Percentiles rank a stretch among this genome's conserved stretches.
Evolutionary conservation across 768 basidiomycete genomes (phyloP).

Genomic region (Pholiota conissans): DNA sequence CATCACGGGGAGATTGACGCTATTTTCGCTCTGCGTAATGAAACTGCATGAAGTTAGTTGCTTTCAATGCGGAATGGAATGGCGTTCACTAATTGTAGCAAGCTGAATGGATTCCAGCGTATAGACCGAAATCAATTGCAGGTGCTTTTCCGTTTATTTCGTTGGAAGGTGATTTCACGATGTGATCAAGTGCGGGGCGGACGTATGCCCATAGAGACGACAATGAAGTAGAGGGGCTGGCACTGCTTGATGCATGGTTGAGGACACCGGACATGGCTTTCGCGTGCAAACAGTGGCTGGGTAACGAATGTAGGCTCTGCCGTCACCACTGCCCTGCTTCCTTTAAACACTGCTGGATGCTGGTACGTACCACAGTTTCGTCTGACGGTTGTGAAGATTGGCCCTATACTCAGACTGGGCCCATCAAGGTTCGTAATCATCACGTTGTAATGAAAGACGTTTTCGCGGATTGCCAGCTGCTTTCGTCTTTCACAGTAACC

Average conservation of each 20-base stretch:
- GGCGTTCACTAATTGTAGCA: slow-evolving; percentile 73
- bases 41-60: slow-evolving; percentile 36
- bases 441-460: too few relatives aligned
- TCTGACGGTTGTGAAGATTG: too few relatives aligned
- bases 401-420: too few relatives aligned
- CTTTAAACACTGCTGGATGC: too few relatives aligned
- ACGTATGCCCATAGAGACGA: slow-evolving; percentile 75
- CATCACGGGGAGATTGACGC: slow-evolving; percentile 8
- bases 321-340: too few relatives aligned
- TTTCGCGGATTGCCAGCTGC: too few relatives aligned
- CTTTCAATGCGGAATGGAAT: slow-evolving; percentile 11
- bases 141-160: slow-evolving; percentile 59
- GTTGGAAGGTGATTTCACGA: slow-evolving; percentile 69
- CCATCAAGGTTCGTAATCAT: too few relatives aligned
- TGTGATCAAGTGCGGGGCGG: slow-evolving; percentile 74
- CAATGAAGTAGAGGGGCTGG: slow-evolving; percentile 73
- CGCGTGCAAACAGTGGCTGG: too few relatives aligned
- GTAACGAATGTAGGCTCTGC: too few relatives aligned
- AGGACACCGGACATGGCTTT: slow-evolving; percentile 36
- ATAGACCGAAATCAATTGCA: slow-evolving; percentile 68
- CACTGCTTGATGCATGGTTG: slow-evolving; percentile 61
- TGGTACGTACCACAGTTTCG: too few relatives aligned
- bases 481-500: too few relatives aligned
- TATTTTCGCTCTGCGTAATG: slow-evolving; percentile 54
- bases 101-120: slow-evolving; percentile 80